Conservation (phyloP, 163 green algal genomes). For the Trebouxiophyceae sp. region DNA sequence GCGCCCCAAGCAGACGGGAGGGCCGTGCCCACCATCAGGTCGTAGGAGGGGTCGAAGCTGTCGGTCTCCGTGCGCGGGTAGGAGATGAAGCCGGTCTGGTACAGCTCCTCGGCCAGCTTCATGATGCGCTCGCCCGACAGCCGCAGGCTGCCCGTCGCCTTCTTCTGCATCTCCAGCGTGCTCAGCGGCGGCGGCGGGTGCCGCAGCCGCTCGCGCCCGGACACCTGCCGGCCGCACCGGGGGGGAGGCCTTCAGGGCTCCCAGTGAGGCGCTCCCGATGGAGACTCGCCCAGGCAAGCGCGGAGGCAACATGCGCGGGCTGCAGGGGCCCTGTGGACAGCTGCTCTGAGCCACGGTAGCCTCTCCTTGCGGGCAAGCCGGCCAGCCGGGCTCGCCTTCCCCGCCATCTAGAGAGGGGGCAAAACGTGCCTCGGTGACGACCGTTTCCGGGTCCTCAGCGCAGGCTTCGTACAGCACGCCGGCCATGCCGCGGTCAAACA, state of each 20-base stretch:
- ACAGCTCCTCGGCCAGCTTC: conserved; percentile 96
- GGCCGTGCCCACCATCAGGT: conserved; percentile 13
- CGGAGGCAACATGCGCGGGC: too few relatives aligned
- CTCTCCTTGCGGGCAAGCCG: too few relatives aligned
- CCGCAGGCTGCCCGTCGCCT: conserved; percentile 56
- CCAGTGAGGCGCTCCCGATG: too few relatives aligned
- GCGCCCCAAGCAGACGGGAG: too few relatives aligned
- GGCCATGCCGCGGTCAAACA: conserved; percentile 82
- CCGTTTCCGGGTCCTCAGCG: conserved; percentile 43
- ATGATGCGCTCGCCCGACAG: conserved; percentile 83
- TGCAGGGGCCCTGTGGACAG: too few relatives aligned
- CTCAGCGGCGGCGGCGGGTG: conserved; percentile 77
- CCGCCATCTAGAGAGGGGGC: too few relatives aligned
- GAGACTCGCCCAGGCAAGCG: too few relatives aligned
- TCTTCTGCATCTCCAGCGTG: conserved; percentile 96
- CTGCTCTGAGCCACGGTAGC: too few relatives aligned
- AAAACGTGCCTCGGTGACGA: conserved; percentile 57
- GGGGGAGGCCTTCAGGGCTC: too few relatives aligned
- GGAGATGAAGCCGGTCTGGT: conserved; percentile 90
- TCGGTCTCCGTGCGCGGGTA: conserved; percentile 95
- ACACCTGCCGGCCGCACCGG: conserved; percentile 52
- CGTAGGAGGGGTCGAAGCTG: conserved; percentile 44
- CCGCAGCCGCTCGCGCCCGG: conserved; percentile 47
- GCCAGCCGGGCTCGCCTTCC: too few relatives aligned
- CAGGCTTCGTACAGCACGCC: conserved; percentile 66